A percentile compares a stretch with the other conserved stretches of the same genome.
Evolutionary conservation across 2,329 filamentous ascomycete species (phyloP).

Genomic region (Phoma sp.): DNA sequence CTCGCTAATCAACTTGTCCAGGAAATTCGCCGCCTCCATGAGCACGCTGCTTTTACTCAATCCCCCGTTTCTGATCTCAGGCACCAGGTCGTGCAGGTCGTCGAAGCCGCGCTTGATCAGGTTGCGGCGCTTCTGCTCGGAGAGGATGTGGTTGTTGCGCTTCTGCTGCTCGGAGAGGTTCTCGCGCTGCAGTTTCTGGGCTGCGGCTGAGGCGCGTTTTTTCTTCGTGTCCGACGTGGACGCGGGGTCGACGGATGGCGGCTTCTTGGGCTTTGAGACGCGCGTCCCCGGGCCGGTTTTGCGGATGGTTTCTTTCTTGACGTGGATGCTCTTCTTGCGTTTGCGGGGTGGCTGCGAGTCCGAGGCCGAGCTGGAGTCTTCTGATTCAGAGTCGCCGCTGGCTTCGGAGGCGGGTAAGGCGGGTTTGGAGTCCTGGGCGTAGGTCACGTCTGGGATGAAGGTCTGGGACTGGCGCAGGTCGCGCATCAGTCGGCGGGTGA

Average conservation of each 20-base stretch:
- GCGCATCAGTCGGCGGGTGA: conserved; percentile 33
- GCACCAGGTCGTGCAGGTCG: conserved; percentile 77
- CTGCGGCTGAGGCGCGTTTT: conserved; percentile 31
- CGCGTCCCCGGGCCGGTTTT: conserved; percentile 25
- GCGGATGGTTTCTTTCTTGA: conserved; percentile 22
- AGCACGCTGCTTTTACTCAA: conserved; percentile 85
- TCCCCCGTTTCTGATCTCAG: conserved; percentile 73
- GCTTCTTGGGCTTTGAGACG: conserved; percentile 31
- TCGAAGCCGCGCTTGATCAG: conserved; percentile 84
- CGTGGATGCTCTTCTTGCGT: conserved; percentile 31
- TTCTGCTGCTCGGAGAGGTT: conserved; percentile 80
- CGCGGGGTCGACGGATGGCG: conserved; percentile 12
- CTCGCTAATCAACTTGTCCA: conserved; percentile 73
- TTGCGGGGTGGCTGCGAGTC: conserved; percentile 32
- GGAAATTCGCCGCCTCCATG: conserved; percentile 75
- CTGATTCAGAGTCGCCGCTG: conserved; percentile 30
- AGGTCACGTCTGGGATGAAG: conserved; percentile 12
- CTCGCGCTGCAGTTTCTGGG: conserved; percentile 50
- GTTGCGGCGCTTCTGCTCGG: conserved; percentile 84
- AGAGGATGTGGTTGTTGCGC: conserved; percentile 83
- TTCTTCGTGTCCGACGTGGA: conserved; percentile 24
- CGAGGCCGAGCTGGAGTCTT: conserved; percentile 26
- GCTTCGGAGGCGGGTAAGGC: background rate
- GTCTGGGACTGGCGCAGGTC: conserved; percentile 30
- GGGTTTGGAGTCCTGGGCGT: no score